Evolutionary conservation across 116 monocot genomes (phyloP).

Genomic region (Dioscorea cayenensis): DNA sequence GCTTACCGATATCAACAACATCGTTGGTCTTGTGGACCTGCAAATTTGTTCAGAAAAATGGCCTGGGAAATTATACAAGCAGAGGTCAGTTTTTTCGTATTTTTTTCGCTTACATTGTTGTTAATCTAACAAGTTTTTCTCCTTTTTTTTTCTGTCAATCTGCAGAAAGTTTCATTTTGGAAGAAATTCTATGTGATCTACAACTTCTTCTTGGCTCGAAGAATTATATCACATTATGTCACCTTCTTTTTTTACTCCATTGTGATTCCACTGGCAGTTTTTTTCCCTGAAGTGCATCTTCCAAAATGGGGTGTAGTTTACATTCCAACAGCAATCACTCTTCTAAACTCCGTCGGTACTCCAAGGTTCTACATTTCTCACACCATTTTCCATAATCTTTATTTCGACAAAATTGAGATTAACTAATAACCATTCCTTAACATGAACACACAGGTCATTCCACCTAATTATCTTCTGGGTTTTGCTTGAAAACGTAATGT

Average conservation of each 20-base stretch:
- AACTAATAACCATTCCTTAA: neutral
- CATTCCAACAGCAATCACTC: constrained; percentile 45
- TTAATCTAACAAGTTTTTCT: neutral
- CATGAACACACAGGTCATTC: constrained; percentile 13
- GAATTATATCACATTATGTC: constrained; percentile 42
- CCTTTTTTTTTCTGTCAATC: too few relatives aligned
- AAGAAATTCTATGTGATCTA: constrained; percentile 62
- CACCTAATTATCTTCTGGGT: constrained; percentile 33
- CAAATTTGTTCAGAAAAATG: constrained; percentile 59
- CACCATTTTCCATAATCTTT: neutral
- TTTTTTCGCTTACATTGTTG: neutral
- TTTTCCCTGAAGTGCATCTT: constrained; percentile 50
- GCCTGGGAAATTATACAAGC: constrained; percentile 31
- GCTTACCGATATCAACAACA: constrained; percentile 72
- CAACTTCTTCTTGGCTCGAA: constrained; percentile 70
- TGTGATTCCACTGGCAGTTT: constrained; percentile 44
- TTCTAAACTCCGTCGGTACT: constrained; percentile 45
- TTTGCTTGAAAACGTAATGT: constrained; percentile 36
- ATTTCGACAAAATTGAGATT: neutral
- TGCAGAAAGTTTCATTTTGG: constrained; percentile 44
- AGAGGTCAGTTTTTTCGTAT: constrained; percentile 19
- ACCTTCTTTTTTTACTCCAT: constrained; percentile 70
- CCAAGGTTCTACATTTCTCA: constrained; percentile 27
- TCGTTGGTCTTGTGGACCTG: constrained; percentile 76
- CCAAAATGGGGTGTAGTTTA: constrained; percentile 59